phyloP scores from a whole-genome alignment of 805 yeast species.

The Yarrowia sp. region DNA sequence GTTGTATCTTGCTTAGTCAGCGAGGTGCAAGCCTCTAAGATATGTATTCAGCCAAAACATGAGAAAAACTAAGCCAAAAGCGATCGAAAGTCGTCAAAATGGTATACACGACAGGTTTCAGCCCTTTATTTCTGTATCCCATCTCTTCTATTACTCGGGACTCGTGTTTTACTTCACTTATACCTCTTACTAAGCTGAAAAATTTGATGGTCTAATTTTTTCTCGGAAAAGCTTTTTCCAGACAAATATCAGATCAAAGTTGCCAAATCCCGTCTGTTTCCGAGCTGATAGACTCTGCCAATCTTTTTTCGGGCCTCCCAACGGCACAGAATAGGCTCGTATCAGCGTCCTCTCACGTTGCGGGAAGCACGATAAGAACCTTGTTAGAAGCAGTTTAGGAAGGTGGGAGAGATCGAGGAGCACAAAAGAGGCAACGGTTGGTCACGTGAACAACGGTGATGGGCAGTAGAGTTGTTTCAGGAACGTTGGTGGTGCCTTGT shows the following conservation, averaged over 20 bases:
- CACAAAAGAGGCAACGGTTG: background rate
- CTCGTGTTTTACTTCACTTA: too few species aligned
- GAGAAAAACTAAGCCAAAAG: too few species aligned
- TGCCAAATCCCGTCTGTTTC: background rate
- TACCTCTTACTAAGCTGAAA: too few species aligned
- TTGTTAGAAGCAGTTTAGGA: background rate
- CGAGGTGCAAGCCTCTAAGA: too few species aligned
- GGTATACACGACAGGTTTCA: too few species aligned
- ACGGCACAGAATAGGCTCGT: background rate
- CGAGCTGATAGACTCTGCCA: constrained; percentile 1
- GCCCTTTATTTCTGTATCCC: too few species aligned
- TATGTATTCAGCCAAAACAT: too few species aligned
- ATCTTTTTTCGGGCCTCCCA: constrained; percentile 3
- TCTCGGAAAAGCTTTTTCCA: constrained; percentile 1
- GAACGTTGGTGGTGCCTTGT: background rate
- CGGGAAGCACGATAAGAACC: constrained; percentile 13
- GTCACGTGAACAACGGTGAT: constrained; percentile 2
- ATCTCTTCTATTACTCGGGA: too few species aligned
- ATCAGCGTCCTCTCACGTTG: constrained; percentile 19
- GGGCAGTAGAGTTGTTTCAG: background rate
- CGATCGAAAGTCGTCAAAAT: too few species aligned
- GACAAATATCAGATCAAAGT: background rate
- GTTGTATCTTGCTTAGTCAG: too few species aligned
- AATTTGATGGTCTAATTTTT: background rate
- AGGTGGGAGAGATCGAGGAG: background rate